Conservation (phyloP, 177 flowering plant species). For the Vitis hybrid region DNA sequence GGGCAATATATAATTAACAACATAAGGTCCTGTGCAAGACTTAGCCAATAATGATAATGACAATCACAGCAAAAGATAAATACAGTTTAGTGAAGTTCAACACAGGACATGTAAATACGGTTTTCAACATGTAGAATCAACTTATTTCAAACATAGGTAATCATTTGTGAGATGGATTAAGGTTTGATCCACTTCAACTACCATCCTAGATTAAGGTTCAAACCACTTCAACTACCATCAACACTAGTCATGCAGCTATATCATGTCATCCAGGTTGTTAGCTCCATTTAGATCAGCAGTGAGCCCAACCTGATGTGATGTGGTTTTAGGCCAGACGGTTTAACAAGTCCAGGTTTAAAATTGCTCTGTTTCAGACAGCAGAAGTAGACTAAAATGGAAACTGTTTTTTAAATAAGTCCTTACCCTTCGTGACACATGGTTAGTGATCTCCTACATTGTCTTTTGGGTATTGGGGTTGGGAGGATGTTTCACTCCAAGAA, state of each 20-base stretch:
- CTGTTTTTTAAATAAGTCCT: too few relatives aligned
- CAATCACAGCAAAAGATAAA: neutral
- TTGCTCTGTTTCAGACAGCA: too few relatives aligned
- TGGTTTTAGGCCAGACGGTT: too few relatives aligned
- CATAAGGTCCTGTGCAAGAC: neutral
- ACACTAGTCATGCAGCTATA: neutral
- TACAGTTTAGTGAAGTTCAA: neutral
- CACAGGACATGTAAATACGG: neutral
- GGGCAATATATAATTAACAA: neutral
- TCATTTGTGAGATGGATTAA: neutral
- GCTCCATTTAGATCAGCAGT: neutral
- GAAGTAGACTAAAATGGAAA: too few relatives aligned
- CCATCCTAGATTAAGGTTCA: neutral
- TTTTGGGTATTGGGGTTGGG: too few relatives aligned
- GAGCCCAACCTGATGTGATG: too few relatives aligned
- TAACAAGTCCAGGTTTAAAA: too few relatives aligned
- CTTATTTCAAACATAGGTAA: neutral
- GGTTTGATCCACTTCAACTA: neutral
- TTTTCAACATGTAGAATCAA: neutral
- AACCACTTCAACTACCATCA: neutral
- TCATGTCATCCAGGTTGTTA: neutral
- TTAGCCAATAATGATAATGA: neutral
- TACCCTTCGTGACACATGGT: too few relatives aligned
- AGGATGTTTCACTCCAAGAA: too few relatives aligned
- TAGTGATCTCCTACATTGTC: too few relatives aligned